phyloP scores from a whole-genome alignment of 768 basidiomycete species.

The Lactifluus hygrophoroides region DNA sequence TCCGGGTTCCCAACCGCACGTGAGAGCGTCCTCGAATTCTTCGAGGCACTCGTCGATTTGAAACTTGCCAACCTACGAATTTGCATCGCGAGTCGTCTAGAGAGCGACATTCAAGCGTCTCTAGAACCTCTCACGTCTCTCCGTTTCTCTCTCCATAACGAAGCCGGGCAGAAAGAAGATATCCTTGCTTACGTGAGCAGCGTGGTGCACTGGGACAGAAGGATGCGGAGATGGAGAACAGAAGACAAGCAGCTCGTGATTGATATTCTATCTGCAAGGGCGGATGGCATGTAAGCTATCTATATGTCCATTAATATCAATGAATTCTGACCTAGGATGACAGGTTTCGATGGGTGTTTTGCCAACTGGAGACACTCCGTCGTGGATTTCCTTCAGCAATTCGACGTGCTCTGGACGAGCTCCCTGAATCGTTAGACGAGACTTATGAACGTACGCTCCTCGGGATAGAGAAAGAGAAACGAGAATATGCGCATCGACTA shows the following conservation, averaged over 20 bases:
- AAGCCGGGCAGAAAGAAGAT: too few relatives aligned
- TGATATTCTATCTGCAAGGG: background rate
- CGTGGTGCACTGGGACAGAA: background rate
- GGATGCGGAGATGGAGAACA: background rate
- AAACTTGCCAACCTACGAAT: too few relatives aligned
- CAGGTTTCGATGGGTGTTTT: background rate
- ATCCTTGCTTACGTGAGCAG: background rate
- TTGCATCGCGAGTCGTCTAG: too few relatives aligned
- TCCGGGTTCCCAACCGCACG: too few relatives aligned
- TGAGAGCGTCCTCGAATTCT: too few relatives aligned
- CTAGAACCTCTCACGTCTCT: too few relatives aligned
- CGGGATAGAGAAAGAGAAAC: background rate
- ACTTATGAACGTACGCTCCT: background rate
- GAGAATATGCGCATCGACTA: background rate
- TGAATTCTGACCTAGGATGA: background rate
- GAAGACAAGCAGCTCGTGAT: background rate
- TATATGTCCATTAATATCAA: background rate
- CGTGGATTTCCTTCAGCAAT: background rate
- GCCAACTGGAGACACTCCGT: background rate
- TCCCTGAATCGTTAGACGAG: background rate
- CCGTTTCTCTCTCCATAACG: too few relatives aligned
- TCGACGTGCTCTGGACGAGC: background rate
- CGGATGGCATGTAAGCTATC: background rate
- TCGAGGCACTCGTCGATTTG: too few relatives aligned
- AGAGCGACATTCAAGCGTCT: too few relatives aligned